phyloP scores from a whole-genome alignment of 2,329 filamentous ascomycete species.

The Alternaria solani region DNA sequence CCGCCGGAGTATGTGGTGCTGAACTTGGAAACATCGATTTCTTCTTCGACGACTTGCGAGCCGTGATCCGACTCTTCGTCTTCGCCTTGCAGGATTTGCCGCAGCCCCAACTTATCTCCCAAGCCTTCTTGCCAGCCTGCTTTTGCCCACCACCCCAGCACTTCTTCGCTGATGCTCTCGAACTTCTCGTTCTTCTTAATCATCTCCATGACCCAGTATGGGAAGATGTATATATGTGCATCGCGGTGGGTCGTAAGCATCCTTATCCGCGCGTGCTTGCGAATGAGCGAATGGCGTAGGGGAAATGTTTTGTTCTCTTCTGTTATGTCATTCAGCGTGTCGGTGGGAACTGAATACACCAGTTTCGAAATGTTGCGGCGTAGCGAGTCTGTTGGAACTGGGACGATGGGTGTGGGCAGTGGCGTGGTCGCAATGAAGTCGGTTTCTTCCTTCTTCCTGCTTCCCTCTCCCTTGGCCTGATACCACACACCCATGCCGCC shows the following conservation, averaged over 20 bases:
- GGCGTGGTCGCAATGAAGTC: conserved; percentile 87
- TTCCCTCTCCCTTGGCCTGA: conserved; percentile 78
- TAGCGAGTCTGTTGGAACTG: conserved; percentile 70
- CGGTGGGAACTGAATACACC: conserved; percentile 86
- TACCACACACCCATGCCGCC: conserved; percentile 93
- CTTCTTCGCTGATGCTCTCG: conserved; percentile 88
- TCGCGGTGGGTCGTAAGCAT: conserved; percentile 87
- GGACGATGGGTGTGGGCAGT: conserved; percentile 65
- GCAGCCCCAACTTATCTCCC: conserved; percentile 77
- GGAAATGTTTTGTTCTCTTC: conserved; percentile 78
- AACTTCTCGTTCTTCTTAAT: conserved; percentile 80
- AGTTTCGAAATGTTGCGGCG: conserved; percentile 76
- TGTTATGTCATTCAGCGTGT: conserved; percentile 83
- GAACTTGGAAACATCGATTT: conserved; percentile 63
- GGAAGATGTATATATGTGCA: conserved; percentile 94
- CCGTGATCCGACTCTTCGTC: conserved; percentile 49
- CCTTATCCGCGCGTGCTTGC: conserved; percentile 76
- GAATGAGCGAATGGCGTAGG: conserved; percentile 77
- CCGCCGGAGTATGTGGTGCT: conserved; percentile 58
- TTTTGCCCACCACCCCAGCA: conserved; percentile 96
- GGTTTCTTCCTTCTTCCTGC: conserved; percentile 88
- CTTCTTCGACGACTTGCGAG: conserved; percentile 57
- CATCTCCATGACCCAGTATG: conserved; percentile 88
- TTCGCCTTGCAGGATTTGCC: conserved; percentile 67
- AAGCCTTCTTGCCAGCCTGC: conserved; percentile 87